Conservation (phyloP, 345 rosid species). For the Salix viminalis region DNA sequence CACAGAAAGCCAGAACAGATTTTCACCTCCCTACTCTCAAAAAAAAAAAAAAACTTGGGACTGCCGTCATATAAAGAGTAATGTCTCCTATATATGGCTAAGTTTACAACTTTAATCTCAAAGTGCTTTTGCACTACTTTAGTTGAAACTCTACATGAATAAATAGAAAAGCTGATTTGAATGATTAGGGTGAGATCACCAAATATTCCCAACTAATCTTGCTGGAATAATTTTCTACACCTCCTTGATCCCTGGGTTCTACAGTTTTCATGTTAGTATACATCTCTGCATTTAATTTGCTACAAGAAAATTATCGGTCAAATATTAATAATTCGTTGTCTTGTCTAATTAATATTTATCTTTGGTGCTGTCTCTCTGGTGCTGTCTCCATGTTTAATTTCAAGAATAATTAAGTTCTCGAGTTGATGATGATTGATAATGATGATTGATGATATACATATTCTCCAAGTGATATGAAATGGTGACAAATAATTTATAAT, state of each 20-base stretch:
- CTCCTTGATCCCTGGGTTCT: not conserved
- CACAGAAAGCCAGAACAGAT: conserved; percentile 35
- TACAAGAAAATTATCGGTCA: no score
- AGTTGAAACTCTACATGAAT: conserved; percentile 14
- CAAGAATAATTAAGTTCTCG: no score
- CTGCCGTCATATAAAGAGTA: conserved; percentile 1
- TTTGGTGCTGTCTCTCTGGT: no score
- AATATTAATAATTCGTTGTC: no score
- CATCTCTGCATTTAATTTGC: no score
- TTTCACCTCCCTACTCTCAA: not conserved
- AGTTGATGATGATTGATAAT: no score
- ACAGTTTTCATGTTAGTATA: not conserved
- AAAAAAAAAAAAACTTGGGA: not conserved
- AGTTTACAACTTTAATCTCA: conserved; percentile 15
- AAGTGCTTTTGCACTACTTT: conserved; percentile 18
- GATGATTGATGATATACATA: no score
- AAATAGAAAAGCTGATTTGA: conserved; percentile 22
- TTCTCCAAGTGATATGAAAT: no score
- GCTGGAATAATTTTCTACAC: not conserved
- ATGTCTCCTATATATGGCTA: not conserved
- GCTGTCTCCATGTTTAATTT: no score
- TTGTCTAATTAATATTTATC: no score
- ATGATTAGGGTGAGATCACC: conserved; percentile 17
- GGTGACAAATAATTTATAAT: no score
- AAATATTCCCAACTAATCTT: conserved; percentile 3